phyloP scores from a whole-genome alignment of 2,329 filamentous ascomycete species.

The Rhinocladiella mackenziei region DNA sequence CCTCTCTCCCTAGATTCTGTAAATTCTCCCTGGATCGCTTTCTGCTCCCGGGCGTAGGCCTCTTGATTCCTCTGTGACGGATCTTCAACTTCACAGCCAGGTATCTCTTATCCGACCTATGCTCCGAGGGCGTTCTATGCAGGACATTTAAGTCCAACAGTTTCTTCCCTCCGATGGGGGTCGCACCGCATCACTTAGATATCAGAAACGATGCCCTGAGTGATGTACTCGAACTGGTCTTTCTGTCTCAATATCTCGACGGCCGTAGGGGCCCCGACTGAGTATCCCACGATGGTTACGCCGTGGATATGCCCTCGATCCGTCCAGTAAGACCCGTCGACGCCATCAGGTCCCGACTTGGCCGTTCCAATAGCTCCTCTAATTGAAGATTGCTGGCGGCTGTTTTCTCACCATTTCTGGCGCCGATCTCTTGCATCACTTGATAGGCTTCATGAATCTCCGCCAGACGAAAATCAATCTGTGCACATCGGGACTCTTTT shows the following conservation, averaged over 20 bases:
- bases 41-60: conserved; percentile 18
- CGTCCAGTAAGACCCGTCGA: conserved; percentile 57
- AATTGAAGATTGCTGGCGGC: conserved; percentile 51
- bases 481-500: conserved; percentile 54
- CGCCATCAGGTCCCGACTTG: conserved; percentile 54
- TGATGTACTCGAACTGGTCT: conserved; percentile 53
- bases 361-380: conserved; percentile 58
- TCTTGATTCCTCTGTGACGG: conserved; percentile 46
- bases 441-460: conserved; percentile 63
- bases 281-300: conserved; percentile 62
- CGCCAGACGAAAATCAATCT: conserved; percentile 59
- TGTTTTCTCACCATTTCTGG: conserved; percentile 52
- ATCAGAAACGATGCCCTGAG: conserved; percentile 63
- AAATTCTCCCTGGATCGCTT: conserved; percentile 22
- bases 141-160: conserved; percentile 46
- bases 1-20: conserved; percentile 10
- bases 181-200: conserved; percentile 51
- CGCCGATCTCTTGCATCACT: conserved; percentile 53
- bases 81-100: conserved; percentile 57
- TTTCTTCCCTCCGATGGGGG: conserved; percentile 53
- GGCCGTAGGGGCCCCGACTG: conserved; percentile 62
- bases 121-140: conserved; percentile 49
- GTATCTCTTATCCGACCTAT: conserved; percentile 56
- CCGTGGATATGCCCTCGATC: conserved; percentile 53
- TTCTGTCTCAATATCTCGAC: conserved; percentile 56